Base-by-base conservation (phyloP, 441 rosid species). In the Cnidoscolus chayamansa region DNA sequence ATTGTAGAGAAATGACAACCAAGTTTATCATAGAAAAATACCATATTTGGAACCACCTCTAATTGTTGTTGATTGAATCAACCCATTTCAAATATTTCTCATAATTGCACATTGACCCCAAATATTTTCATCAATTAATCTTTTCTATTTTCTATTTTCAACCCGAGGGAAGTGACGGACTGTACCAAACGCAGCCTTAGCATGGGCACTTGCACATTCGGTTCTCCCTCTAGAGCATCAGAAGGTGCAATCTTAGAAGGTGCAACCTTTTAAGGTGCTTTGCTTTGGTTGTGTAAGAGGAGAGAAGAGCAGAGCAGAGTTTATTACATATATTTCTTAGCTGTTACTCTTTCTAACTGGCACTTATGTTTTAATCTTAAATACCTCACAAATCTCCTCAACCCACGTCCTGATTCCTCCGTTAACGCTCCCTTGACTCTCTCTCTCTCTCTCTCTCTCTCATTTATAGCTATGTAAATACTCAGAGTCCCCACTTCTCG, bases 331-430 rank as follows among this genome's bases (percentile, higher is more conserved):
- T 17, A 10, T 67, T 53, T 63, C 74, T 70, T 75, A 57, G 78
- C 50, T 75, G 70, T 75, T 64, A 64, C 67, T 75, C 71, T 32
- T 70, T 58, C 67, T 70, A 9, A 75, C 71, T 57, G 66, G 74
- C 74, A 70, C 43, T 62, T 45, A 58, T 10, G 48, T 35, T 64
- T 56, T 57, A 11, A 43, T 45, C 8, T 12, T 19, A 45, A 65
- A 51, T 25, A 13, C 48, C 9, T 61, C 63, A 51, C 71, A 50
- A 58, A 40, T 69, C 51, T 45, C 69, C 32, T 17, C 17, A 35
- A 70, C 31, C 73, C 64, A 58, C 35, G 12, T 50, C 30, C 60
- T 66, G 17, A 32, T 53, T 64, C 77, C 77, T 63, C 65, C 72
- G 51, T 76, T 70, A 70, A 77, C 78, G 78, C 75, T 77, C 73